Evolutionary conservation across 2,329 filamentous ascomycete genomes (phyloP), one percentile per base, ranked within the genome.

Genomic region (Trichoderma harzianum): DNA sequence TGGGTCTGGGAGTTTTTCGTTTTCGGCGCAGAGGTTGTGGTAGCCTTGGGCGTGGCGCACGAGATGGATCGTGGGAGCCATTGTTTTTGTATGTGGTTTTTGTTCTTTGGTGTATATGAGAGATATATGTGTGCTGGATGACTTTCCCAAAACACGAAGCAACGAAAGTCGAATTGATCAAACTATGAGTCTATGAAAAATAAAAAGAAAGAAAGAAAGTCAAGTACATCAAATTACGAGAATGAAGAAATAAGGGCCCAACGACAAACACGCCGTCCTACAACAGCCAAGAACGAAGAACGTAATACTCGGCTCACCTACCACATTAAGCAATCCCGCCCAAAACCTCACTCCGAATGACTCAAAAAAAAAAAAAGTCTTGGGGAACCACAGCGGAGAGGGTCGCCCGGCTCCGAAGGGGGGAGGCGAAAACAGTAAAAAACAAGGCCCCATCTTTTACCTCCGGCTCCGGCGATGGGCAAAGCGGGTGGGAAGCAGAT

Each of bases 21-120:
- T 93, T 74, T 87, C 91, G 30, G 84, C 77, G 74, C 78, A 85
- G 78, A 96, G 87, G 81, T 97, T 97, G 86, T 97, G 95, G 79
- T 88, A 89, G 82, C 93, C 94, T 83, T 93, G 86, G 14, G 91
- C 92, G 80, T 94, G 92, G 81, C 92, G 91, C 77, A 94, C 88
- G 75, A 92, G 85, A 80, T 92, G 89, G 75, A 93, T 83, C 57
- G 85, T 88, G 30, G 86, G 84, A 3, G 84, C 79, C 86, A 88
- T 47, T 68, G 47, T 18, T 18, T 12, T 21, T 11, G 12, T 26
- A 26, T 64, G 3, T 26, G 51, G 14, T 18, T n/a, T 18, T 43
- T 88, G 18, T 47, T 68, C 21, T 21, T 18, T 53, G 47, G 5
- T 28, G 14, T 26, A 28, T 64, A 18, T 28, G 53, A 57, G 53